These are phyloP conservation scores for Ogataea paraovalis DNA, from an alignment of 805 yeast genomes.

Conservation along the genomic window DNA sequence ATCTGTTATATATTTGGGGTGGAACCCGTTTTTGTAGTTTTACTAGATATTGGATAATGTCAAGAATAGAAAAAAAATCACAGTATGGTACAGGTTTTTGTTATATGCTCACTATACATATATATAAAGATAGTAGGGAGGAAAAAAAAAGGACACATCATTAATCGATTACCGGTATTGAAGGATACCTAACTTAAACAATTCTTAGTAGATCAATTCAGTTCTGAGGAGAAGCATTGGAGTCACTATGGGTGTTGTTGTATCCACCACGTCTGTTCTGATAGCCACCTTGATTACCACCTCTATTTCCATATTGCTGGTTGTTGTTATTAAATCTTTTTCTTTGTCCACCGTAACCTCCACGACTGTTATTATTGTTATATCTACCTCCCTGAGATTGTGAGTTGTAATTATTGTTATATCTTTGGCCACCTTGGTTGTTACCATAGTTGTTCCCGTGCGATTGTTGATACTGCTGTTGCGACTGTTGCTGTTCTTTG, in stretches of 20 bases:
- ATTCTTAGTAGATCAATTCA: conserved; percentile 11
- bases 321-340: conserved; percentile 25
- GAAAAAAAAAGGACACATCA: background rate
- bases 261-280: conserved; percentile 10
- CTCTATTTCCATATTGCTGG: conserved; percentile 12
- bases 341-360: conserved; percentile 17
- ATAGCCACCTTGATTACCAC: conserved; percentile 5
- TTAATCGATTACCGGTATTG: background rate
- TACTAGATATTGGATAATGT: background rate
- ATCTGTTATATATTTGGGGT: conserved; percentile 74
- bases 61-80: background rate
- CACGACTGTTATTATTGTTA: conserved; percentile 22
- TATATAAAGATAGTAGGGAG: conserved; percentile 1
- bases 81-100: background rate
- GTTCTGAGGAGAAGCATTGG: conserved; percentile 23
- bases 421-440: conserved; percentile 16
- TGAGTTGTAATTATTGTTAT: conserved; percentile 21
- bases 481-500: conserved; percentile 54
- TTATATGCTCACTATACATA: background rate
- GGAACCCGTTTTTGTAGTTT: conserved; percentile 68
- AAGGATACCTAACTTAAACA: too few species aligned
- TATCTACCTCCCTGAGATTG: conserved; percentile 14
- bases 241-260: conserved; percentile 26
- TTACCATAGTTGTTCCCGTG: conserved; percentile 29
- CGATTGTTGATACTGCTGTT: conserved; percentile 31